These are phyloP conservation scores for Solanum neorickii DNA, from an alignment of 257 asterid genomes.

Conservation along the genomic window DNA sequence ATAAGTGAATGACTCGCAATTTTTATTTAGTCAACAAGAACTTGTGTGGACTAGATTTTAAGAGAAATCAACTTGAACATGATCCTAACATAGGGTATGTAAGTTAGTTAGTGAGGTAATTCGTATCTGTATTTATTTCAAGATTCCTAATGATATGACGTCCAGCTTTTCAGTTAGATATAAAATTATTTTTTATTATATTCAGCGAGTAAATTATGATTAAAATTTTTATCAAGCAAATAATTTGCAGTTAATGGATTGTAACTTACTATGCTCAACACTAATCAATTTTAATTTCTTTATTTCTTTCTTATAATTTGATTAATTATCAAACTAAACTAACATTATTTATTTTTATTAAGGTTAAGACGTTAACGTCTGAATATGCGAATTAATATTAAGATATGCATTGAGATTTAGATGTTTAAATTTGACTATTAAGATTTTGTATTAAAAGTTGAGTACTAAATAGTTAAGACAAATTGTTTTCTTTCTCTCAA, in stretches of 20 bases:
- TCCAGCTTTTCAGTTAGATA: no score
- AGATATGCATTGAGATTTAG: not conserved
- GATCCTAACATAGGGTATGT: not conserved
- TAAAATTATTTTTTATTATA: no score
- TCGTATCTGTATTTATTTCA: not conserved
- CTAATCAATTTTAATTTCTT: not conserved
- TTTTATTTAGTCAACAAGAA: no score
- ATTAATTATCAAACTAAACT: not conserved
- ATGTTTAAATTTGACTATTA: no score
- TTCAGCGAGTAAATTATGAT: not conserved
- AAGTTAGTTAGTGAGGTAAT: not conserved
- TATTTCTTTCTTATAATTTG: not conserved
- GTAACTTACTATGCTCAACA: not conserved
- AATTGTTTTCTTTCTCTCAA: not conserved
- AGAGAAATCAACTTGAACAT: not conserved
- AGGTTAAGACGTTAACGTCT: not conserved
- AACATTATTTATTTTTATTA: no score
- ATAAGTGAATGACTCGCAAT: no score
- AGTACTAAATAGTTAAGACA: not conserved
- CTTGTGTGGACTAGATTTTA: not conserved
- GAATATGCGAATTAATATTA: no score
- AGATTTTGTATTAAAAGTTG: not conserved
- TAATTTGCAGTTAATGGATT: no score
- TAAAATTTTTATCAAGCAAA: not conserved
- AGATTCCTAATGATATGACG: not conserved